A percentile compares a stretch with the other conserved stretches of the same genome.
Conservation (phyloP, 2,329 filamentous ascomycete species). For the Ophiostoma australiae region DNA sequence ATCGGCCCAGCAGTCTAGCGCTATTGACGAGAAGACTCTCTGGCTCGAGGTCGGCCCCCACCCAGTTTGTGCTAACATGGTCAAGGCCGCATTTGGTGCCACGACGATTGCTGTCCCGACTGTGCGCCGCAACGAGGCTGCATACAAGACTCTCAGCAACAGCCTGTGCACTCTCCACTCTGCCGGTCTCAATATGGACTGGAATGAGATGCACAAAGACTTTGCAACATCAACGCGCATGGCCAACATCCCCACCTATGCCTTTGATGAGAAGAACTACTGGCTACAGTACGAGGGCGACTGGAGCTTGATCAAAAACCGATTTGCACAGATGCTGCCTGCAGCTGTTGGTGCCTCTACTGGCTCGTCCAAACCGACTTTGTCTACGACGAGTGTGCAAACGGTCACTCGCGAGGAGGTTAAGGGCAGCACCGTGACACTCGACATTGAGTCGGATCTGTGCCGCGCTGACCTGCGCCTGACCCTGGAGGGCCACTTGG, state of each 20-base stretch:
- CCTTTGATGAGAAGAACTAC: conserved; percentile 69
- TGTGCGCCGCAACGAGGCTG: conserved; percentile 56
- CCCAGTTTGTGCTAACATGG: conserved; percentile 63
- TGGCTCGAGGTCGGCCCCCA: conserved; percentile 74
- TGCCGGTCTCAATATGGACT: conserved; percentile 60
- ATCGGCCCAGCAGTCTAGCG: conserved; percentile 52
- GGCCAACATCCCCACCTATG: conserved; percentile 62
- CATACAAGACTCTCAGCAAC: conserved; percentile 58
- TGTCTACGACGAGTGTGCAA: conserved; percentile 63
- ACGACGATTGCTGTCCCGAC: conserved; percentile 54
- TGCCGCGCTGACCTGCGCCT: conserved; percentile 58
- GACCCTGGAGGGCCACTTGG: conserved; percentile 59
- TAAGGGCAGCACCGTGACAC: conserved; percentile 52
- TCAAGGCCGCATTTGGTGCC: conserved; percentile 58
- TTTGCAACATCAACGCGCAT: conserved; percentile 43
- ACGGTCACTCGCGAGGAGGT: conserved; percentile 59
- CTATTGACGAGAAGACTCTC: conserved; percentile 60
- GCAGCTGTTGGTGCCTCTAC: conserved; percentile 32
- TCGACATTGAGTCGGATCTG: conserved; percentile 63
- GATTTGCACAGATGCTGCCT: conserved; percentile 39
- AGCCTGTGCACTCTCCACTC: conserved; percentile 56
- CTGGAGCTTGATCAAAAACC: conserved; percentile 67
- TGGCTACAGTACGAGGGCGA: conserved; percentile 62
- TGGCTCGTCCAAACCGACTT: conserved; percentile 47
- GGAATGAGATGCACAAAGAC: conserved; percentile 62